Conservation (phyloP, 306 rosid species). For the Mucuna pruriens region DNA sequence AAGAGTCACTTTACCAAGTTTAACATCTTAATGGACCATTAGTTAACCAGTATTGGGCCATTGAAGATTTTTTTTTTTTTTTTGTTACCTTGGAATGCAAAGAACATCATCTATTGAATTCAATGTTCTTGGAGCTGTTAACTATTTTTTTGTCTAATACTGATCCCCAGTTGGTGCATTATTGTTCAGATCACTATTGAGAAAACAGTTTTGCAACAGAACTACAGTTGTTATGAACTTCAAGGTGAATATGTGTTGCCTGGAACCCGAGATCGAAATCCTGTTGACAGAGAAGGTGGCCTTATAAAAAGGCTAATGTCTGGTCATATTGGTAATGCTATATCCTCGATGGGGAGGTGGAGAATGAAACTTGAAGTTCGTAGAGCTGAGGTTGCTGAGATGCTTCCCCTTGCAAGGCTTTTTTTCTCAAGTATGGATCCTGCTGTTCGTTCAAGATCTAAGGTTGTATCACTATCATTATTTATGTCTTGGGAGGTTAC, state of each 20-base stretch:
- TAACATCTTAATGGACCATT: not conserved
- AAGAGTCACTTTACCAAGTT: not conserved
- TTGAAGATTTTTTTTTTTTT: conserved; percentile 2
- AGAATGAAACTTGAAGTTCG: conserved; percentile 93
- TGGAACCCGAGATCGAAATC: conserved; percentile 83
- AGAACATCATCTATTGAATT: not conserved
- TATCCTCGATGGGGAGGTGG: conserved; percentile 99
- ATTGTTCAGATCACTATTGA: conserved; percentile 84
- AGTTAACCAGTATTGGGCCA: not conserved
- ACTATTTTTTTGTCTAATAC: conserved; percentile 14
- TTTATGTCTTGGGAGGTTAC: conserved; percentile 31
- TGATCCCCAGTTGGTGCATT: conserved; percentile 34
- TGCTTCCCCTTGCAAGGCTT: conserved; percentile 98
- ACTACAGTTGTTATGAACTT: conserved; percentile 90
- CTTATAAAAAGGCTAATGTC: conserved; percentile 77
- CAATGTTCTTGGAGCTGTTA: conserved; percentile 10
- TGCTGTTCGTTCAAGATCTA: conserved; percentile 88
- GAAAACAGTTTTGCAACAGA: conserved; percentile 92
- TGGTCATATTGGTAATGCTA: conserved; percentile 85
- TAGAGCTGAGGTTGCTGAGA: conserved; percentile 92
- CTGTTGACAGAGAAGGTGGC: conserved; percentile 63
- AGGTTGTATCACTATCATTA: conserved; percentile 59
- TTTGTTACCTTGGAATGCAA: not conserved
- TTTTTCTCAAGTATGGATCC: conserved; percentile 91
- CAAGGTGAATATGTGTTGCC: conserved; percentile 97